Conservation (phyloP, 202 grass and related monocot species). For the Musa balbisiana region DNA sequence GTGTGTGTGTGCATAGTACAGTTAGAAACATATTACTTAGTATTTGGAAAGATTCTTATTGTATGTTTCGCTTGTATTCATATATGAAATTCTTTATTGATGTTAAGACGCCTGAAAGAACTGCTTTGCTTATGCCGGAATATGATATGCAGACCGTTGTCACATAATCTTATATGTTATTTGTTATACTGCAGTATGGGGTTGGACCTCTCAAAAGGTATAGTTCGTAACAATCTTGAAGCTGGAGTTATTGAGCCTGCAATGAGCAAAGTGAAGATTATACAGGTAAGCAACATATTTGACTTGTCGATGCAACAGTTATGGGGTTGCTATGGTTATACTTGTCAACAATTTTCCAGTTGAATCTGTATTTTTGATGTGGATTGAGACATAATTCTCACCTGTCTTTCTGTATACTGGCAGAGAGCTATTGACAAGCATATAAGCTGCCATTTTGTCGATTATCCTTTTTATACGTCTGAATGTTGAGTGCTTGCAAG, state of each 20-base stretch:
- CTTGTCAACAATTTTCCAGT: not conserved
- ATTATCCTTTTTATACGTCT: not conserved
- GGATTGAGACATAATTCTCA: no score
- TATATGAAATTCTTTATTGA: no score
- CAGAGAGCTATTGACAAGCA: not conserved
- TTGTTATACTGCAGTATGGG: conserved; percentile 55
- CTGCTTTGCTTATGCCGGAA: no score
- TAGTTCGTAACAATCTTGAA: conserved; percentile 80
- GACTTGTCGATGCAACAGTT: not conserved
- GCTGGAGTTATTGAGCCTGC: conserved; percentile 88
- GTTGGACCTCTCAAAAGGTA: conserved; percentile 68
- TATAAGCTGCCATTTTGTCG: not conserved
- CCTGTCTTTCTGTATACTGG: no score
- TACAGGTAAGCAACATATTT: conserved; percentile 53
- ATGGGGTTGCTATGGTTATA: not conserved
- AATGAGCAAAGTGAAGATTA: conserved; percentile 98
- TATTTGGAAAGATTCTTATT: not conserved
- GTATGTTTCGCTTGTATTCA: not conserved
- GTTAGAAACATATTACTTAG: not conserved
- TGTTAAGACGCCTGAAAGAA: no score
- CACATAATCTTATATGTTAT: not conserved
- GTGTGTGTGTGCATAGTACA: not conserved
- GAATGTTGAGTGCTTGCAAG: not conserved
- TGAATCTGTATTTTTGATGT: not conserved
- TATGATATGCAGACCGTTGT: no score